A percentile compares a stretch with the other conserved stretches of the same genome.
Evolutionary conservation across 345 rosid genomes (phyloP).

Genomic region (Brassica cretica): DNA sequence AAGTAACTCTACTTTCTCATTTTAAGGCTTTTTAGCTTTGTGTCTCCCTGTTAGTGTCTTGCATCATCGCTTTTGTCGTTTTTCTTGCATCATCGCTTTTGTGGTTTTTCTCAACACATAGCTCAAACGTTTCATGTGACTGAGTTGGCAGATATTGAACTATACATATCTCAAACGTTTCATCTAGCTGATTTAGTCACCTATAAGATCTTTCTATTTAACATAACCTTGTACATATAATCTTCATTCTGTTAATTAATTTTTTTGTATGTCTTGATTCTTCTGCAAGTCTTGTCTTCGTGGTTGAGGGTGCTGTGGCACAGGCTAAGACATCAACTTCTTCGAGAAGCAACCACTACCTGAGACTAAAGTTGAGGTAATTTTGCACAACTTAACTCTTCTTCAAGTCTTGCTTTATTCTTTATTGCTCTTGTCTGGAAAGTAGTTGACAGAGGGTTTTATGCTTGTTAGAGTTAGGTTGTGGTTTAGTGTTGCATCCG

Average conservation of each 20-base stretch:
- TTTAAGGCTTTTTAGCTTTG: neutral
- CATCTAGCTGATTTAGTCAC: neutral
- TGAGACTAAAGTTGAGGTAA: no score
- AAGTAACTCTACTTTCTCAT: constrained; percentile 44
- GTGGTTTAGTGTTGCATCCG: no score
- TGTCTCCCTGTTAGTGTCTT: neutral
- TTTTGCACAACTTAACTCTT: no score
- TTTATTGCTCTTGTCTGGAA: no score
- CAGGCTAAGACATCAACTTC: constrained; percentile 49
- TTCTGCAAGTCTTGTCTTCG: constrained; percentile 64
- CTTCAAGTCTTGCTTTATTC: no score
- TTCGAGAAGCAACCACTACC: constrained; percentile 19
- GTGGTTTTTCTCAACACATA: neutral
- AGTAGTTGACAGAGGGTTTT: no score
- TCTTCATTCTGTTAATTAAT: constrained; percentile 18
- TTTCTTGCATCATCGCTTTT: no score
- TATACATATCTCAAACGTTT: no score
- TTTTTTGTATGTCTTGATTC: neutral
- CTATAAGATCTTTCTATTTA: neutral
- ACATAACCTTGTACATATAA: neutral
- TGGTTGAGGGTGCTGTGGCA: constrained; percentile 63
- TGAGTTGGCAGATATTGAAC: constrained; percentile 92
- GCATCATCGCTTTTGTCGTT: no score
- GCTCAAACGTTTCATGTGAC: constrained; percentile 13
- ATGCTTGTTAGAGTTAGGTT: no score